These are phyloP conservation scores for Ganoderma sinense DNA, from an alignment of 1,284 basidiomycete species.

Conservation along the genomic window DNA sequence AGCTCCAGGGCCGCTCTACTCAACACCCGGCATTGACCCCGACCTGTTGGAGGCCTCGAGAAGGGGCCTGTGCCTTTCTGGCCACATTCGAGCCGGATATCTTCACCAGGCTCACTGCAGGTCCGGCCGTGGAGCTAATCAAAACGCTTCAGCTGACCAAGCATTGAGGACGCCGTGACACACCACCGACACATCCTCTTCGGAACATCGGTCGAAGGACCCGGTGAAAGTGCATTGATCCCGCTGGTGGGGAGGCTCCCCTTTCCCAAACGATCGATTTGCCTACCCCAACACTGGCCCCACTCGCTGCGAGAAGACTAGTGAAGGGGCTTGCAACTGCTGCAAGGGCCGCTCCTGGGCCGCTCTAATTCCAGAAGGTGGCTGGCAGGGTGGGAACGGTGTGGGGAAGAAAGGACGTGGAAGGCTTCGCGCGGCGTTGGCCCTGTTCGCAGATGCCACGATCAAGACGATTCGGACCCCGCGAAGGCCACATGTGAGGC, in stretches of 20 bases:
- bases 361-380: not conserved
- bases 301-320: not conserved
- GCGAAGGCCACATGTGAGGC: constrained; percentile 5
- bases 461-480: constrained; percentile 6
- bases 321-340: not conserved
- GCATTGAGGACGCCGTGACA: constrained; percentile 22
- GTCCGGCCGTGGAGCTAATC: not conserved
- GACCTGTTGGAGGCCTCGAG: not conserved
- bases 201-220: constrained; percentile 21
- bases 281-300: not conserved
- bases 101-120: not conserved
- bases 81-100: not conserved
- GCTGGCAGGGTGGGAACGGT: constrained; percentile 10
- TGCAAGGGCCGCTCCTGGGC: not conserved
- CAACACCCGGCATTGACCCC: not conserved
- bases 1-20: not conserved
- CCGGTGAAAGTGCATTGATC: constrained; percentile 10
- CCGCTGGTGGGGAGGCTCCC: not conserved
- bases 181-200: constrained; percentile 27
- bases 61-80: not conserved
- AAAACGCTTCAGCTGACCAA: constrained; percentile 24
- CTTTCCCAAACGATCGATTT: not conserved
- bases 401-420: constrained; percentile 4
- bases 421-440: constrained; percentile 5
- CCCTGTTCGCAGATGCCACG: constrained; percentile 10